Evolutionary conservation across 208 protist species (phyloP).

Genomic region (Naegleria gruberi): DNA sequence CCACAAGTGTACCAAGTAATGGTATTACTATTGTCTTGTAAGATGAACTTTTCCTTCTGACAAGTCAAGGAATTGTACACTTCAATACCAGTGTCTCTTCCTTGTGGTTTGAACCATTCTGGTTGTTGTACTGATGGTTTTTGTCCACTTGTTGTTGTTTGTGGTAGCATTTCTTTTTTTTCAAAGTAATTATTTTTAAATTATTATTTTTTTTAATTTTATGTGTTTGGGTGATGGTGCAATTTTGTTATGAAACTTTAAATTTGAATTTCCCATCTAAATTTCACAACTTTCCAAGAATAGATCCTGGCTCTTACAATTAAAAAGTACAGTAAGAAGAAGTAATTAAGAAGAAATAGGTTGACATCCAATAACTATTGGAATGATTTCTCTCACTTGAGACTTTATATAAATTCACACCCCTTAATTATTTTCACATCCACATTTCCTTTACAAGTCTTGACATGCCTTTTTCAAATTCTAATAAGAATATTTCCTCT

Average conservation of each 20-base stretch:
- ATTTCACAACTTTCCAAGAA: no score
- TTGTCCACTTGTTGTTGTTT: not conserved
- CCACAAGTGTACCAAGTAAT: slow-evolving; percentile 92
- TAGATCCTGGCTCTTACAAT: no score
- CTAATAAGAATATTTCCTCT: not conserved
- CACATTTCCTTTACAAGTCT: not conserved
- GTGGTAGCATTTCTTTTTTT: not conserved
- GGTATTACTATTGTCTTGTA: slow-evolving; percentile 46
- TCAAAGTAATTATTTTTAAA: not conserved
- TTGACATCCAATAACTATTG: no score
- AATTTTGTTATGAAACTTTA: no score
- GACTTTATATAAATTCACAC: no score
- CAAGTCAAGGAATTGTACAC: not conserved
- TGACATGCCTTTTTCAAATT: not conserved
- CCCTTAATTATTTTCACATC: no score
- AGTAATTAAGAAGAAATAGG: no score
- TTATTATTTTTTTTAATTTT: not conserved
- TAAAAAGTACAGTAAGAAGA: no score
- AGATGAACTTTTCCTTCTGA: slow-evolving; percentile 53
- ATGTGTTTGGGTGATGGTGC: not conserved
- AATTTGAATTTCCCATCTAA: no score
- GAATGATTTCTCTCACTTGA: no score
- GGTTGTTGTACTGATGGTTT: not conserved
- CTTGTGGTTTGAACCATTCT: not conserved
- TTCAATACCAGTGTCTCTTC: not conserved